Evolutionary conservation across 305 asterid species (phyloP).

Genomic region (Fraxinus ornus): DNA sequence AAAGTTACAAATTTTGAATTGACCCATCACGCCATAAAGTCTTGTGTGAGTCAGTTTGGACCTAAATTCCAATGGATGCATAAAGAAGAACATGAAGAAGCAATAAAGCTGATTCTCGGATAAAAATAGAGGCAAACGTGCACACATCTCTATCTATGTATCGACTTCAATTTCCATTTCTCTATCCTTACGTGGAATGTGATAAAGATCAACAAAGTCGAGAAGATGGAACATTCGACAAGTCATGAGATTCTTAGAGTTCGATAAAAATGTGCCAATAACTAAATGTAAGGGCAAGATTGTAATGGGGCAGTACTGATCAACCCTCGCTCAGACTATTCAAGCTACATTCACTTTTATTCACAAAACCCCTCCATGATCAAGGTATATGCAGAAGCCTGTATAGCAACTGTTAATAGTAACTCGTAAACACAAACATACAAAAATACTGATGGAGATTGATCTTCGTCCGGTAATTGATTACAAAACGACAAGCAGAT

Average conservation of each 20-base stretch:
- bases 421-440: not conserved
- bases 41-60: not conserved
- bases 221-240: not conserved
- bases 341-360: not conserved
- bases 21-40: not conserved
- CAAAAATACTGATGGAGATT: not conserved
- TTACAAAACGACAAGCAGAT: not conserved
- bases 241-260: not conserved
- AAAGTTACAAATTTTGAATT: not conserved
- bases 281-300: not conserved
- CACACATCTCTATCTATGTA: not conserved
- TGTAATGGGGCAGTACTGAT: not conserved
- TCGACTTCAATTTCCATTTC: not conserved
- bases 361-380: not conserved
- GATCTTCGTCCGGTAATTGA: not conserved
- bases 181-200: slow-evolving; percentile 4
- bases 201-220: not conserved
- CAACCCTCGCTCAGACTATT: not conserved
- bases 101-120: slow-evolving; percentile 3
- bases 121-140: not conserved
- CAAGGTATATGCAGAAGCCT: not conserved
- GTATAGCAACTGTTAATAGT: not conserved
- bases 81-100: slow-evolving; percentile 6
- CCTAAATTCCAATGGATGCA: not conserved
- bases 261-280: not conserved